phyloP scores from a whole-genome alignment of 1,139 yeast species.

The Meyerozyma athensensis region DNA sequence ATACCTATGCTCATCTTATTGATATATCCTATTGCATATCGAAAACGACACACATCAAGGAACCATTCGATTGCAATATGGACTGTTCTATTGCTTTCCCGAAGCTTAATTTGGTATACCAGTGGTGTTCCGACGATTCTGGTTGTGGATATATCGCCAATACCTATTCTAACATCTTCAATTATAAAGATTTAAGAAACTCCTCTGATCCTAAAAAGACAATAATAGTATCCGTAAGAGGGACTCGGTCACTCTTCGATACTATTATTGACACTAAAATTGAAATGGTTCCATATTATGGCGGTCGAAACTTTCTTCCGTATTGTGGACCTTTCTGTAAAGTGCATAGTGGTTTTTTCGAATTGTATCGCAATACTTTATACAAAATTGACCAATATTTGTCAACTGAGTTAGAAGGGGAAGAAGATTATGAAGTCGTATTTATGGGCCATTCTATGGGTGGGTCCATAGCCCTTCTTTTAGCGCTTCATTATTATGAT shows the following conservation, averaged over 20 bases:
- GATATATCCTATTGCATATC: slow-evolving; percentile 50
- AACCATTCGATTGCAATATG: slow-evolving; percentile 45
- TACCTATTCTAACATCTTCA: slow-evolving; percentile 26
- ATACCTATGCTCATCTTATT: slow-evolving; percentile 35
- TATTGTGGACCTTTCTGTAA: slow-evolving; percentile 35
- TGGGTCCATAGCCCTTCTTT: slow-evolving; percentile 41
- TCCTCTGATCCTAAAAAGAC: slow-evolving; percentile 20
- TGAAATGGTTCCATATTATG: slow-evolving; percentile 32
- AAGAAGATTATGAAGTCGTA: slow-evolving; percentile 28
- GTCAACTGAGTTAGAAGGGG: slow-evolving; percentile 16
- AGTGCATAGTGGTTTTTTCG: slow-evolving; percentile 46
- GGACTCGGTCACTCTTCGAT: slow-evolving; percentile 46
- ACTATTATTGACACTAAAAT: slow-evolving; percentile 41
- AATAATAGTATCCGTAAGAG: slow-evolving; percentile 40
- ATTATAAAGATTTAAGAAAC: slow-evolving; percentile 6
- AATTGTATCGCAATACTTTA: slow-evolving; percentile 29
- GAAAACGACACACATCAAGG: slow-evolving; percentile 24
- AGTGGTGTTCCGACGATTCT: slow-evolving; percentile 43
- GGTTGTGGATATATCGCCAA: slow-evolving; percentile 38
- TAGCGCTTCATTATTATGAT: slow-evolving; percentile 36
- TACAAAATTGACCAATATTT: slow-evolving; percentile 22
- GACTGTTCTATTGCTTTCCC: slow-evolving; percentile 38
- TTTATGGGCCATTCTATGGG: slow-evolving; percentile 52
- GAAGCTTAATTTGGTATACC: slow-evolving; percentile 36
- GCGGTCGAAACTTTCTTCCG: slow-evolving; percentile 20